Evolutionary conservation across 2,329 filamentous ascomycete species (phyloP).

Genomic region (Phoma sp.): DNA sequence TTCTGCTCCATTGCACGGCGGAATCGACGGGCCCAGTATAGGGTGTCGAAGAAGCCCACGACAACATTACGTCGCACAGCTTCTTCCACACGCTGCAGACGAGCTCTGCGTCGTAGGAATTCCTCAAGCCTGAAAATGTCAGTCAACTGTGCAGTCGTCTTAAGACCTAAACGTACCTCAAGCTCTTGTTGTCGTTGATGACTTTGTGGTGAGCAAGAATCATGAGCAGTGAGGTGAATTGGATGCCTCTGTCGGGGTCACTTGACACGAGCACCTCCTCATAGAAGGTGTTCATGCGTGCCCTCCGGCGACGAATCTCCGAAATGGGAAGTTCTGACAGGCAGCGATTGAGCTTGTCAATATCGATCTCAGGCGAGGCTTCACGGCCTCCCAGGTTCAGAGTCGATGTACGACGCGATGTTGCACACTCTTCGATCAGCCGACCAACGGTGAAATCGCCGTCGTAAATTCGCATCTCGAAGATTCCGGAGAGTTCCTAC

Average conservation of each 20-base stretch:
- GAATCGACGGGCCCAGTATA: conserved; percentile 88
- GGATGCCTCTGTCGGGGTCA: conserved; percentile 86
- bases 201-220: conserved; percentile 98
- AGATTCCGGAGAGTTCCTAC: conserved; percentile 86
- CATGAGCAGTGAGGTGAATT: conserved; percentile 91
- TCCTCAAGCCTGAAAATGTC: conserved; percentile 73
- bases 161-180: conserved; percentile 65
- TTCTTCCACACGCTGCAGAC: conserved; percentile 93
- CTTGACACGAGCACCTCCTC: conserved; percentile 95
- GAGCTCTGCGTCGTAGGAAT: conserved; percentile 86
- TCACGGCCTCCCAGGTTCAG: conserved; percentile 55
- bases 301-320: conserved; percentile 76
- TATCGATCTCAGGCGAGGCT: conserved; percentile 64
- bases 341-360: conserved; percentile 76
- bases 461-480: conserved; percentile 96
- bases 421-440: conserved; percentile 84
- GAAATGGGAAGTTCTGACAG: conserved; percentile 76
- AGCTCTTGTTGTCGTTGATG: conserved; percentile 95
- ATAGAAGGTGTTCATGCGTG: conserved; percentile 91
- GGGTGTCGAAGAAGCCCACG: conserved; percentile 92
- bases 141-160: too few species aligned
- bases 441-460: conserved; percentile 85
- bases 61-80: conserved; percentile 90
- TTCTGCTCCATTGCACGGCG: conserved; percentile 76
- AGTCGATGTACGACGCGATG: conserved; percentile 59